These are phyloP conservation scores for Corchorus olitorius DNA, from an alignment of 345 rosid genomes.

Conservation along the genomic window DNA sequence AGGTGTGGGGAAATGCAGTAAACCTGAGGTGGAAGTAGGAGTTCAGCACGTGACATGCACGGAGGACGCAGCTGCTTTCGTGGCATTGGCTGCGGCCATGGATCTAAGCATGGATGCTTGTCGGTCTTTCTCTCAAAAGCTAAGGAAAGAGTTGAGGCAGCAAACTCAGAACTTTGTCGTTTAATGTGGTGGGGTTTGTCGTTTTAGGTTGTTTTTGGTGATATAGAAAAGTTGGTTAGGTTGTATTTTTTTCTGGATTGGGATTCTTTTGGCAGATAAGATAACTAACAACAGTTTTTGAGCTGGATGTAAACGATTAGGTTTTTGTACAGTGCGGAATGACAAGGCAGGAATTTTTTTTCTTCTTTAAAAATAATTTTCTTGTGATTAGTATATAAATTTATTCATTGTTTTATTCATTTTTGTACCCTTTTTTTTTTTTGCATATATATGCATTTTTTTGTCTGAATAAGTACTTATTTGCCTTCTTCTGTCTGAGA, in stretches of 20 bases:
- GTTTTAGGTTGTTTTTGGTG: constrained; percentile 29
- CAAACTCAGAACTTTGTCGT: constrained; percentile 58
- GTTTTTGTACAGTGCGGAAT: constrained; percentile 16
- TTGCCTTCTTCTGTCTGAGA: neutral
- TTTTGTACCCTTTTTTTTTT: neutral
- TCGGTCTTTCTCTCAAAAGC: constrained; percentile 71
- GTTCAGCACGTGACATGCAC: constrained; percentile 94
- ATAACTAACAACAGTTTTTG: neutral
- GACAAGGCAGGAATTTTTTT: neutral
- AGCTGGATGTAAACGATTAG: constrained; percentile 8
- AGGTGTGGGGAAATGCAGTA: constrained; percentile 52
- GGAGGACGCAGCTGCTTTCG: constrained; percentile 95
- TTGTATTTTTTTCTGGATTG: constrained; percentile 20
- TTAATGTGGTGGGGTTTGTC: constrained; percentile 48
- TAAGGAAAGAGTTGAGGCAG: constrained; percentile 81
- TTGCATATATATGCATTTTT: neutral
- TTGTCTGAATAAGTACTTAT: neutral
- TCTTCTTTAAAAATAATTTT: neutral
- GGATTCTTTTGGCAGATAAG: constrained; percentile 3
- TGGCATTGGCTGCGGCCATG: constrained; percentile 92
- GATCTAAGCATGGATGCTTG: constrained; percentile 98
- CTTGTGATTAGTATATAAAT: neutral
- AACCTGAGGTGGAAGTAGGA: constrained; percentile 82
- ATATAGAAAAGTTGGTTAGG: constrained; percentile 19
- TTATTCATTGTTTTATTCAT: neutral